phyloP scores from a whole-genome alignment of 257 asterid species.

The Solanum tarapatanum region DNA sequence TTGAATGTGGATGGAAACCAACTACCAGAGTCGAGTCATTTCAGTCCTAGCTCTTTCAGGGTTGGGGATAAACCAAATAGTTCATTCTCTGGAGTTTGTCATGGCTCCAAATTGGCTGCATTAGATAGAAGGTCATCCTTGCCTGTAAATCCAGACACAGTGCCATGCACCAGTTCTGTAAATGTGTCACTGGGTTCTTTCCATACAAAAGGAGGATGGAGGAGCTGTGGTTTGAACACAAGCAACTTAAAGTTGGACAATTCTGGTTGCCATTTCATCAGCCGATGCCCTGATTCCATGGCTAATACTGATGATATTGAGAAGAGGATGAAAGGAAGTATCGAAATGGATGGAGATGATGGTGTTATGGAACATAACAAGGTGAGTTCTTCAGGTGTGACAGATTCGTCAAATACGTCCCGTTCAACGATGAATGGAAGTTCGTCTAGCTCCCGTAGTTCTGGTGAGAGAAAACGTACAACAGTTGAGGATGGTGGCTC shows the following conservation, averaged over 20 bases:
- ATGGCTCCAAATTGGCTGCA: slow-evolving; percentile 22
- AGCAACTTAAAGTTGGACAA: slow-evolving; percentile 8
- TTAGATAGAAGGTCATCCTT: slow-evolving; percentile 10
- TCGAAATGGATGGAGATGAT: slow-evolving; percentile 17
- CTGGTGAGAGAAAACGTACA: slow-evolving; percentile 14
- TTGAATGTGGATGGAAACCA: slow-evolving; percentile 18
- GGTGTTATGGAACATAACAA: slow-evolving; percentile 22
- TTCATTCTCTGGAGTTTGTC: neutral
- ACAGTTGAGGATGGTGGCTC: slow-evolving; percentile 32
- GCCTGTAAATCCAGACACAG: slow-evolving; percentile 11
- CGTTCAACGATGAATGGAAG: slow-evolving; percentile 40
- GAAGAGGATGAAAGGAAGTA: slow-evolving; percentile 7
- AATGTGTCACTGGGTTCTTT: slow-evolving; percentile 19
- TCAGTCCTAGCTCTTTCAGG: neutral
- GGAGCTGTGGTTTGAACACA: neutral
- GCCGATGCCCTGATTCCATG: slow-evolving; percentile 22
- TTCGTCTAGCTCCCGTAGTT: slow-evolving; percentile 49
- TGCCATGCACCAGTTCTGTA: slow-evolving; percentile 22
- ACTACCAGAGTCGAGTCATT: neutral
- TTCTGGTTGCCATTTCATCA: slow-evolving; percentile 14
- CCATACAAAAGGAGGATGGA: slow-evolving; percentile 5
- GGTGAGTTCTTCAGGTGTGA: slow-evolving; percentile 48
- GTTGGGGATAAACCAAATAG: slow-evolving; percentile 2
- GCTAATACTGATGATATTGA: neutral
- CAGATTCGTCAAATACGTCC: slow-evolving; percentile 53